A percentile compares a stretch with the other conserved stretches of the same genome.
These are phyloP conservation scores for Hypoxylon fragiforme DNA, from an alignment of 495 filamentous ascomycete species.

Conservation along the genomic window DNA sequence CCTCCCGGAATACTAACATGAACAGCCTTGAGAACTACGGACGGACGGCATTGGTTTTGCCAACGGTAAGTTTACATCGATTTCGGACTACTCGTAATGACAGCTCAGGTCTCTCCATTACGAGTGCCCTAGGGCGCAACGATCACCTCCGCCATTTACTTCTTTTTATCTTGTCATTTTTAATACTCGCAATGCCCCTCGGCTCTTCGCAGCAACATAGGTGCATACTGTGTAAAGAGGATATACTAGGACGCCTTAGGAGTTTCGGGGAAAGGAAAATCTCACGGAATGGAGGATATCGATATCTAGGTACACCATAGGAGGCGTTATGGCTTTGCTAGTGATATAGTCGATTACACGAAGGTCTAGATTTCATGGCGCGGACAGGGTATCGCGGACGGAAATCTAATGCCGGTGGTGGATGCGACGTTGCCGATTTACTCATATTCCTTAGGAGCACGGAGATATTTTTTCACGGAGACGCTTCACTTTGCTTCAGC, in stretches of 20 bases:
- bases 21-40: conserved; percentile 21
- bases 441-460: too few species aligned
- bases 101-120: not conserved
- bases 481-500: not conserved
- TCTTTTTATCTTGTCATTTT: conserved; percentile 12
- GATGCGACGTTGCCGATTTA: too few species aligned
- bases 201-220: conserved; percentile 9
- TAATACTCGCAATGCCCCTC: conserved; percentile 30
- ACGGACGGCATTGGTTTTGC: conserved; percentile 7
- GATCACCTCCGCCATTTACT: conserved; percentile 1
- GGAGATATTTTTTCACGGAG: not conserved
- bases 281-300: not conserved
- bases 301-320: conserved; percentile 4
- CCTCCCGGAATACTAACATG: conserved; percentile 30
- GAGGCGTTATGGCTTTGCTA: conserved; percentile 10
- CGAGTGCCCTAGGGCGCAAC: conserved; percentile 2
- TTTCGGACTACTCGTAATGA: conserved; percentile 13
- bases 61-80: conserved; percentile 32
- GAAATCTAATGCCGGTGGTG: too few species aligned
- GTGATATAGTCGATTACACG: conserved; percentile 3
- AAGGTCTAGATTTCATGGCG: not conserved
- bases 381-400: too few species aligned
- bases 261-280: conserved; percentile 26
- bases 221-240: not conserved
- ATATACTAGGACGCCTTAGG: conserved; percentile 5